phyloP scores from a whole-genome alignment of 2,329 filamentous ascomycete genomes.

The Colletotrichum cordylinicola region DNA sequence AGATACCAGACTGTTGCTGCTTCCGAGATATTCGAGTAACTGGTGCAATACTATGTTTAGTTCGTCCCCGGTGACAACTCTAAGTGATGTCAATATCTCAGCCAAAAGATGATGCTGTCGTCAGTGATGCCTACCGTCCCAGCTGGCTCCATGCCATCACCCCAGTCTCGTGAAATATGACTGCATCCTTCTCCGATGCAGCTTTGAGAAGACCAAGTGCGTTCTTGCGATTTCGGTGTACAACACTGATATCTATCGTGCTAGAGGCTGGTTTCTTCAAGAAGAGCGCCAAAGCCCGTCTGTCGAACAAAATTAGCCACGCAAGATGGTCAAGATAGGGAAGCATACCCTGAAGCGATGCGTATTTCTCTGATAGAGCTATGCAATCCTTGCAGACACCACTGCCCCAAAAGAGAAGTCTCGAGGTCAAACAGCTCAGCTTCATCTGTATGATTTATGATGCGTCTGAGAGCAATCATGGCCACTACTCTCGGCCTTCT shows the following conservation, averaged over 20 bases:
- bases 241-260: slow-evolving; percentile 44
- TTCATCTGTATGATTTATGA: slow-evolving; percentile 71
- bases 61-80: slow-evolving; percentile 78
- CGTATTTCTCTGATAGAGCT: slow-evolving; percentile 87
- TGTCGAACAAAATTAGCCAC: slow-evolving; percentile 34
- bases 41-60: slow-evolving; percentile 85
- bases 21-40: slow-evolving; percentile 86
- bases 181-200: slow-evolving; percentile 71
- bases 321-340: slow-evolving; percentile 20
- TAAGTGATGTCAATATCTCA: slow-evolving; percentile 31
- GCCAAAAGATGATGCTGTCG: not conserved
- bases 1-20: slow-evolving; percentile 79
- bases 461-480: slow-evolving; percentile 73
- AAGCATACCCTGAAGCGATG: slow-evolving; percentile 72
- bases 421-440: slow-evolving; percentile 69
- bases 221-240: slow-evolving; percentile 70
- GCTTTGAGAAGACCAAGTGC: slow-evolving; percentile 74
- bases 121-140: slow-evolving; percentile 59
- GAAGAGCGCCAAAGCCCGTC: slow-evolving; percentile 71
- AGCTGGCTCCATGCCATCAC: slow-evolving; percentile 88
- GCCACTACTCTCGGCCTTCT: slow-evolving; percentile 70
- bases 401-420: slow-evolving; percentile 73
- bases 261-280: slow-evolving; percentile 47
- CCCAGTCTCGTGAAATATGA: slow-evolving; percentile 79
- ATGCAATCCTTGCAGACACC: slow-evolving; percentile 80